phyloP scores from a whole-genome alignment of 129 eudicot genomes.

The Helichrysum umbraculigerum region DNA sequence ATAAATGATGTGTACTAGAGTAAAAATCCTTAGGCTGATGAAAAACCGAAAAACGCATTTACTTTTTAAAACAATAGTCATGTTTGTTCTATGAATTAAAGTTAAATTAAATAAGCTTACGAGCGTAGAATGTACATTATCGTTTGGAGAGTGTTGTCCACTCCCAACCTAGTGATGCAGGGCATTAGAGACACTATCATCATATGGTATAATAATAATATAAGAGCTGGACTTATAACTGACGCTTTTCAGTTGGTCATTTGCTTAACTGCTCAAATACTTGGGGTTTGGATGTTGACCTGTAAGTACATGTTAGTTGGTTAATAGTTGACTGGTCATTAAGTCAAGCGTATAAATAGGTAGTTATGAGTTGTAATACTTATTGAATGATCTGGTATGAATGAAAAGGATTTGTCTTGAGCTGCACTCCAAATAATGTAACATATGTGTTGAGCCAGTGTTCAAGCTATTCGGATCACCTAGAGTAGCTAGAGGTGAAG shows the following conservation, averaged over 20 bases:
- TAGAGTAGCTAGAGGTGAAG: too few relatives aligned
- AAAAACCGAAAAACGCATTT: background rate
- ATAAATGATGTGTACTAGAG: conserved; percentile 10
- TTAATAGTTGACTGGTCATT: background rate
- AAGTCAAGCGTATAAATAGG: background rate
- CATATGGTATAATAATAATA: too few relatives aligned
- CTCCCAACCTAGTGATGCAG: background rate
- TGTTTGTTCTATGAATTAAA: background rate
- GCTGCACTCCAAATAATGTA: too few relatives aligned
- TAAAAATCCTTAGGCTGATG: conserved; percentile 2
- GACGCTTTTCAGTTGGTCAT: background rate
- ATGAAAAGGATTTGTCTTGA: too few relatives aligned
- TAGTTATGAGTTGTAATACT: background rate
- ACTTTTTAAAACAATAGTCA: background rate
- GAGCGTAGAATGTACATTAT: background rate
- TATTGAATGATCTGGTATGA: too few relatives aligned
- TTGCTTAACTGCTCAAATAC: background rate
- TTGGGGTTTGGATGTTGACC: background rate
- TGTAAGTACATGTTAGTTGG: background rate
- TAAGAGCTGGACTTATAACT: background rate
- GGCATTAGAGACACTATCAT: background rate
- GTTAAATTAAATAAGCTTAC: background rate
- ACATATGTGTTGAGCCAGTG: too few relatives aligned
- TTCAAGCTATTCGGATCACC: too few relatives aligned
- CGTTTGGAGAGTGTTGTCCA: background rate